Evolutionary conservation across 2,329 filamentous ascomycete genomes (phyloP).

Genomic region (Clonostachys sp.): DNA sequence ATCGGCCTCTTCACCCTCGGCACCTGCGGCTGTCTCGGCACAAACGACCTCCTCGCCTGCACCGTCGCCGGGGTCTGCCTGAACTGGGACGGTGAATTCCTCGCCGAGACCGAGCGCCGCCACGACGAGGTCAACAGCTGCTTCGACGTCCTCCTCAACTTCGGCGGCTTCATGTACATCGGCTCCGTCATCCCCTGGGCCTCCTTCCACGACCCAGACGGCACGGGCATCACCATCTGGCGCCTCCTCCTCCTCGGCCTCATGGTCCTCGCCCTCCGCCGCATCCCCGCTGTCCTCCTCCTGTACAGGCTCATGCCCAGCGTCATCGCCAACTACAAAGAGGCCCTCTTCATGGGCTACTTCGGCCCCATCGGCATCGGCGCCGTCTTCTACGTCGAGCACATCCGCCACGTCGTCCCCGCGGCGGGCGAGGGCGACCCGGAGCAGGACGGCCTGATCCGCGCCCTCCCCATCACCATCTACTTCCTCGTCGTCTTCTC

Average conservation of each 20-base stretch:
- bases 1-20: slow-evolving; percentile 54
- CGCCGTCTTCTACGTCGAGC: slow-evolving; percentile 67
- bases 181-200: slow-evolving; percentile 51
- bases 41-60: slow-evolving; percentile 56
- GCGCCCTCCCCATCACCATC: slow-evolving; percentile 29
- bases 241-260: slow-evolving; percentile 46
- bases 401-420: slow-evolving; percentile 28
- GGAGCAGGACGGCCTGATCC: slow-evolving; percentile 25
- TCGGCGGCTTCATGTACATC: slow-evolving; percentile 56
- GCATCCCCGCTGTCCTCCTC: slow-evolving; percentile 50
- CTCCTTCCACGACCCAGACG: slow-evolving; percentile 45
- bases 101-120: slow-evolving; percentile 46
- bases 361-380: slow-evolving; percentile 70
- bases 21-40: slow-evolving; percentile 51
- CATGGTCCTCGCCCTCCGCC: slow-evolving; percentile 48
- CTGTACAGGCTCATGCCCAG: slow-evolving; percentile 51
- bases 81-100: slow-evolving; percentile 58
- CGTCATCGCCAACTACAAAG: slow-evolving; percentile 46
- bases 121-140: slow-evolving; percentile 58
- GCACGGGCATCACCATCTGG: slow-evolving; percentile 45
- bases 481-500: slow-evolving; percentile 20
- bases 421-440: slow-evolving; percentile 21
- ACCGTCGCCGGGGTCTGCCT: slow-evolving; percentile 54
- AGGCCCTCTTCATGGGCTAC: slow-evolving; percentile 58
- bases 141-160: slow-evolving; percentile 55